A percentile compares a stretch with the other conserved stretches of the same genome.
phyloP scores from a whole-genome alignment of 805 yeast genomes.

The Ogataea kodamae region DNA sequence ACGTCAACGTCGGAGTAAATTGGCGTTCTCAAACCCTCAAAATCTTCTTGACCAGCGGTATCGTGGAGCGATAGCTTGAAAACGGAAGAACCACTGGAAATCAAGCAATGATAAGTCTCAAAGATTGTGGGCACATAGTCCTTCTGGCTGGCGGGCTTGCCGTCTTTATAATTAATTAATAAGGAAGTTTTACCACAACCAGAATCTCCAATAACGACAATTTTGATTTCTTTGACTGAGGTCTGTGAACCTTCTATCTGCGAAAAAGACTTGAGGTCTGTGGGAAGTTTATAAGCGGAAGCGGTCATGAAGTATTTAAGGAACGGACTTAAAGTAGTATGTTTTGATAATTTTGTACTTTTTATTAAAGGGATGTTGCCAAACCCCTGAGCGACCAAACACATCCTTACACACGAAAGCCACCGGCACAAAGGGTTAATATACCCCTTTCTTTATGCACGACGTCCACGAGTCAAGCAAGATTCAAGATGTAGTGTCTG shows the following conservation, averaged over 20 bases:
- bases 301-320: constrained; percentile 9
- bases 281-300: constrained; percentile 13
- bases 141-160: constrained; percentile 70
- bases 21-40: constrained; percentile 73
- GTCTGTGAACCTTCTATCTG: constrained; percentile 7
- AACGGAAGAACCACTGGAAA: constrained; percentile 29
- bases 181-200: constrained; percentile 89
- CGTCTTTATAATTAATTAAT: constrained; percentile 54
- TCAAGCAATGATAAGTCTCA: constrained; percentile 57
- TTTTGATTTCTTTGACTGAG: constrained; percentile 18
- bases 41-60: constrained; percentile 88
- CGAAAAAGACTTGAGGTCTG: constrained; percentile 10
- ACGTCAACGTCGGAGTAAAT: constrained; percentile 75
- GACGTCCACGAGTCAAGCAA: no score
- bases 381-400: constrained; percentile 1
- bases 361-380: no score
- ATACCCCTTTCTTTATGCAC: no score
- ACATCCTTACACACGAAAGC: constrained; percentile 8
- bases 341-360: no score
- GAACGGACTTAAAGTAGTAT: no score
- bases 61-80: constrained; percentile 40
- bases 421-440: no score
- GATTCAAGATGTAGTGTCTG: no score
- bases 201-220: constrained; percentile 84
- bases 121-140: constrained; percentile 62